A percentile compares a stretch with the other conserved stretches of the same genome.
Conservation (phyloP, 164 flowering plant genomes). For the Santalum album region DNA sequence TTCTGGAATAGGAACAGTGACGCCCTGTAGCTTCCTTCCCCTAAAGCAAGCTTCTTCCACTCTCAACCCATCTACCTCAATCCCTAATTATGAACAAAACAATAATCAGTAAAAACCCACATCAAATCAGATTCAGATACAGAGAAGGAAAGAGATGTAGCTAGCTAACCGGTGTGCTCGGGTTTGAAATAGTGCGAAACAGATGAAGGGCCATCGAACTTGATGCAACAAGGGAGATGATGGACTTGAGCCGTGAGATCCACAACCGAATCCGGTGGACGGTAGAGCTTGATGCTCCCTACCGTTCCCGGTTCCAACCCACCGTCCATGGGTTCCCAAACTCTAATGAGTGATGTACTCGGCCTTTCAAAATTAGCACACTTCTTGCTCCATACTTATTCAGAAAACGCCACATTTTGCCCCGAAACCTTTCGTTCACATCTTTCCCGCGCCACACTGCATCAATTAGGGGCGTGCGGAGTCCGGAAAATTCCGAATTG, state of each 20-base stretch:
- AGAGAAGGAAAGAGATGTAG: background rate
- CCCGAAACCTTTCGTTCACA: too few relatives aligned
- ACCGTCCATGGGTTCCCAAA: conserved; percentile 9
- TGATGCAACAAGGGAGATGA: conserved; percentile 88
- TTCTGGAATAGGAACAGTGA: conserved; percentile 51
- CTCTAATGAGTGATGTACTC: too few relatives aligned
- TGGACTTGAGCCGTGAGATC: conserved; percentile 65
- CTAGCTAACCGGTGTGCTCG: conserved; percentile 37
- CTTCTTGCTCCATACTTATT: too few relatives aligned
- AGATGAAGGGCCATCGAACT: conserved; percentile 53
- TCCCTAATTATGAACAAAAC: conserved; percentile 23
- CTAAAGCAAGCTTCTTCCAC: conserved; percentile 77
- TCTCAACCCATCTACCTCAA: conserved; percentile 54
- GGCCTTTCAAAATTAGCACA: too few relatives aligned
- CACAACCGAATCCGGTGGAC: conserved; percentile 8
- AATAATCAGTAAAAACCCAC: background rate
- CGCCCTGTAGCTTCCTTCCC: conserved; percentile 86
- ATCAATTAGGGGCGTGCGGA: too few relatives aligned
- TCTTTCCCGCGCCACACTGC: too few relatives aligned
- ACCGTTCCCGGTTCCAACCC: conserved; percentile 7
- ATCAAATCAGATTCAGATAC: background rate
- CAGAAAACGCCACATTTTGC: too few relatives aligned
- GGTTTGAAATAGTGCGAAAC: conserved; percentile 90
- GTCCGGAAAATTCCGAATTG: too few relatives aligned
- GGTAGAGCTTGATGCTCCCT: conserved; percentile 26